Evolutionary conservation across 139 green algal genomes (phyloP), one percentile per base, ranked within the genome.

Genomic region (Closterium sp.): DNA sequence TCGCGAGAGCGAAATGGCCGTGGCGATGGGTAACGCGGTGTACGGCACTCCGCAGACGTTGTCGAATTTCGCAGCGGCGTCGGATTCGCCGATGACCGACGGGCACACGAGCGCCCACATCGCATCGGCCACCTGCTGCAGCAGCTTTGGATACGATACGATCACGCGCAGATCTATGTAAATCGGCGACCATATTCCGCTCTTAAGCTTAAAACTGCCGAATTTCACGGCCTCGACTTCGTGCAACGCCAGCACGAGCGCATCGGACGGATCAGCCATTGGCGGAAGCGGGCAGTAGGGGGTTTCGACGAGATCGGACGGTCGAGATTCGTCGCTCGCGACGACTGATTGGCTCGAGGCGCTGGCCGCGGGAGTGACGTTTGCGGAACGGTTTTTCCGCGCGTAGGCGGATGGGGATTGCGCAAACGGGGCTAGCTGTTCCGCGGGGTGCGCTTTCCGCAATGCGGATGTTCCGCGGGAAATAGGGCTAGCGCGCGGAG

Each of bases 81-180:
- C 88, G n/a, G 27, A 31, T 3, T 30, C 28, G 28, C 28, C 86
- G 62, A 95, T 94, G 13, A 31, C 29, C 31, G 90, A 24, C 32
- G 90, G 50, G 38, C 94, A 38, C 9, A 98, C 95, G 0, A 93
- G 90, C 31, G 95, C 95, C 97, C 97, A 99, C 97, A 99, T 98
- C 87, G 97, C 96, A 86, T 98, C 96, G 1, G 97, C 96, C 27
- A 99, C 97, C 96, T 99, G 95, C 79, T 90, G 21, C 19, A 99
- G 95, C 17, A 99, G 95, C n/a, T 98, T 96, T 21, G 98, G 98
- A 95, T 99, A 99, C 0, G 97, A 99, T 22, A 99, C 98, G 88
- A 99, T 99, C 42, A 99, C 96, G 10, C 98, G 97, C 85, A 99
- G 96, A 95, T 99, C 98, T 30, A 99, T 96, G 93, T 99, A 99